Percentiles rank a stretch among this genome's conserved stretches.
Evolutionary conservation across 495 filamentous ascomycete genomes (phyloP).

Genomic region (Mytilinidion resinicola): DNA sequence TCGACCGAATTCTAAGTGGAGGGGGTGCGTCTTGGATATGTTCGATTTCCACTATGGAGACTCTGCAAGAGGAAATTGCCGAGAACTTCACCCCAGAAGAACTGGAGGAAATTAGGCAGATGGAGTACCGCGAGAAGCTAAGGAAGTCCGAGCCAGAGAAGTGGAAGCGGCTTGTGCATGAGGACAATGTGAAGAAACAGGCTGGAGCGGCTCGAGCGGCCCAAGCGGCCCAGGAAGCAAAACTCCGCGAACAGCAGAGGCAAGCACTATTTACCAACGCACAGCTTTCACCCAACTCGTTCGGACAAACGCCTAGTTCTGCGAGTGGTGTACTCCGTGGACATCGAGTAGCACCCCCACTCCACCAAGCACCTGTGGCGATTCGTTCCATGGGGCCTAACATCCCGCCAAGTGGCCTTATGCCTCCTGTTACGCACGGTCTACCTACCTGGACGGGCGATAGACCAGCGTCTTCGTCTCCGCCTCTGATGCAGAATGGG

Average conservation of each 20-base stretch:
- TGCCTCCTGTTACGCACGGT: too few species aligned
- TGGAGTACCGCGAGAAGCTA: conserved; percentile 41
- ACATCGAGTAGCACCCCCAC: too few species aligned
- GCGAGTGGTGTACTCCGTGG: too few species aligned
- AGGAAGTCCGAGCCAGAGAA: conserved; percentile 42
- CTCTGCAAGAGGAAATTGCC: conserved; percentile 51
- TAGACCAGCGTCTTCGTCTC: too few species aligned
- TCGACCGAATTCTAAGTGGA: conserved; percentile 58
- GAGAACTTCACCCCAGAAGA: conserved; percentile 55
- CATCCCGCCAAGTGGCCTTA: too few species aligned
- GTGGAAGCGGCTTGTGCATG: neutral
- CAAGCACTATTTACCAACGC: too few species aligned
- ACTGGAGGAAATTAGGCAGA: conserved; percentile 40
- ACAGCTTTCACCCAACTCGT: neutral
- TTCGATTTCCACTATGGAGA: conserved; percentile 51
- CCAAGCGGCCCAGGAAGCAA: neutral
- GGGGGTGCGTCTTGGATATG: conserved; percentile 36
- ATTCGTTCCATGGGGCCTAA: too few species aligned
- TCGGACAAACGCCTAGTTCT: neutral
- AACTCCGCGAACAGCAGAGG: too few species aligned
- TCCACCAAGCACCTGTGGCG: too few species aligned
- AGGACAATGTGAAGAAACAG: neutral
- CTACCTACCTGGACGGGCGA: too few species aligned
- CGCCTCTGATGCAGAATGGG: too few species aligned
- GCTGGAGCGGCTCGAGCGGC: neutral